Percentiles rank a stretch among this genome's conserved stretches.
phyloP scores from a whole-genome alignment of 2,329 filamentous ascomycete species.

The Paracoccidioides brasiliensis region DNA sequence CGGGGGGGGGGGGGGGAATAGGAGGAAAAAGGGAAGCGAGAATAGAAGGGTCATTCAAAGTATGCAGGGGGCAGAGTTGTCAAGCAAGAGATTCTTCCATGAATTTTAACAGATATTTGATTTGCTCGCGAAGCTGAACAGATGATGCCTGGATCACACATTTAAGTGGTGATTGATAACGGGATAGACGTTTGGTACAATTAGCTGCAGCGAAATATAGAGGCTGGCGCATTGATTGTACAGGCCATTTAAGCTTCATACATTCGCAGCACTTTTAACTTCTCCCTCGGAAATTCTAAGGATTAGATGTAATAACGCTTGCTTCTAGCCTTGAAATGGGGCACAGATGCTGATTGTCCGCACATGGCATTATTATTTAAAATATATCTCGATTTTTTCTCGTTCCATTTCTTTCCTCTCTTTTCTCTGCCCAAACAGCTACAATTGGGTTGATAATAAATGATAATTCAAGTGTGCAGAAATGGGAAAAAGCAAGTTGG shows the following conservation, averaged over 20 bases:
- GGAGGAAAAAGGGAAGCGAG: neutral
- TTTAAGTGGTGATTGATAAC: neutral
- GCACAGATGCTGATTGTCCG: slow-evolving; percentile 13
- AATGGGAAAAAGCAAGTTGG: slow-evolving; percentile 7
- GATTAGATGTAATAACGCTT: slow-evolving; percentile 14
- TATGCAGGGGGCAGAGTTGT: neutral
- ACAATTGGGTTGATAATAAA: slow-evolving; percentile 17
- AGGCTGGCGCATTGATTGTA: neutral
- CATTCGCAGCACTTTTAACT: slow-evolving; percentile 1
- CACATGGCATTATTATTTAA: slow-evolving; percentile 24
- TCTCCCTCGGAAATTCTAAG: neutral
- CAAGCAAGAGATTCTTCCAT: neutral
- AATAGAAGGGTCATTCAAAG: neutral
- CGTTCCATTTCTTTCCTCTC: neutral
- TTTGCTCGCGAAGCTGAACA: neutral
- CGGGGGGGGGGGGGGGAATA: neutral
- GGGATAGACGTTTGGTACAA: neutral
- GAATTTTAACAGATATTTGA: neutral
- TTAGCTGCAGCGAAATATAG: slow-evolving; percentile 2
- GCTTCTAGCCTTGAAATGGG: slow-evolving; percentile 17
- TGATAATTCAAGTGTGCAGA: slow-evolving; percentile 7
- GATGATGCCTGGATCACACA: neutral
- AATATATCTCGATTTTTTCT: slow-evolving; percentile 20
- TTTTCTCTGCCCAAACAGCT: slow-evolving; percentile 19
- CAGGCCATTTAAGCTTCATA: slow-evolving; percentile 5